Percentiles rank a stretch among this genome's conserved stretches.
Evolutionary conservation across 176 grass and related monocot genomes (phyloP).

Genomic region (Hyparrhenia diplandra): DNA sequence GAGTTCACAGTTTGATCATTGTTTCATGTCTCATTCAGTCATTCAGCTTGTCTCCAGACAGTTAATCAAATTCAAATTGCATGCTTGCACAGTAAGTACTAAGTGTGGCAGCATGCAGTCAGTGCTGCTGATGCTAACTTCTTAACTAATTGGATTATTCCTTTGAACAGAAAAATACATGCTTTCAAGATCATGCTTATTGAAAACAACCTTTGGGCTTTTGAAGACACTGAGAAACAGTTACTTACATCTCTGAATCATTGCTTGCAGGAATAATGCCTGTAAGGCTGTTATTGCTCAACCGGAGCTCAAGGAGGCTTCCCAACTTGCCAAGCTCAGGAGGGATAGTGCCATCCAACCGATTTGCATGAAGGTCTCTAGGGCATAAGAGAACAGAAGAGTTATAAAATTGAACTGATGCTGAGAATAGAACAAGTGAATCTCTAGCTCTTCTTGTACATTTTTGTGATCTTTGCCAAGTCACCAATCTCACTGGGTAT

Average conservation of each 20-base stretch:
- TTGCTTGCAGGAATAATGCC: conserved; percentile 80
- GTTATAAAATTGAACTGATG: conserved; percentile 24
- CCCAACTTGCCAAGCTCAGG: conserved; percentile 54
- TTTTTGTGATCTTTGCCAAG: conserved; percentile 63
- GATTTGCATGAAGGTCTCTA: conserved; percentile 83
- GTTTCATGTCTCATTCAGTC: conserved; percentile 10
- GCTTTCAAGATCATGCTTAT: no score
- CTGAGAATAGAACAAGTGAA: neutral
- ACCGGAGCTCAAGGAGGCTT: conserved; percentile 48
- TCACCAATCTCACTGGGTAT: conserved; percentile 61
- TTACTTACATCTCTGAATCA: conserved; percentile 57
- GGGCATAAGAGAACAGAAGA: conserved; percentile 33
- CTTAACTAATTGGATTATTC: conserved; percentile 19
- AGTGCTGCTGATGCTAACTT: conserved; percentile 28
- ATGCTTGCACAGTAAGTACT: neutral
- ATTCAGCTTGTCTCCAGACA: conserved; percentile 14
- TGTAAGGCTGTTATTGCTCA: conserved; percentile 69
- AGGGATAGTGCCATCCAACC: conserved; percentile 65
- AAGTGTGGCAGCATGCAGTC: no score
- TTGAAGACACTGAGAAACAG: neutral
- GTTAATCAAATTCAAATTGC: neutral
- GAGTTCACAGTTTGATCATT: neutral
- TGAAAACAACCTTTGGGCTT: neutral
- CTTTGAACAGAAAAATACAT: neutral
- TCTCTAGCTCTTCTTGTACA: conserved; percentile 43